Base-by-base conservation (phyloP, 331 rosid genomes). In the Phaseolus coccineus region DNA sequence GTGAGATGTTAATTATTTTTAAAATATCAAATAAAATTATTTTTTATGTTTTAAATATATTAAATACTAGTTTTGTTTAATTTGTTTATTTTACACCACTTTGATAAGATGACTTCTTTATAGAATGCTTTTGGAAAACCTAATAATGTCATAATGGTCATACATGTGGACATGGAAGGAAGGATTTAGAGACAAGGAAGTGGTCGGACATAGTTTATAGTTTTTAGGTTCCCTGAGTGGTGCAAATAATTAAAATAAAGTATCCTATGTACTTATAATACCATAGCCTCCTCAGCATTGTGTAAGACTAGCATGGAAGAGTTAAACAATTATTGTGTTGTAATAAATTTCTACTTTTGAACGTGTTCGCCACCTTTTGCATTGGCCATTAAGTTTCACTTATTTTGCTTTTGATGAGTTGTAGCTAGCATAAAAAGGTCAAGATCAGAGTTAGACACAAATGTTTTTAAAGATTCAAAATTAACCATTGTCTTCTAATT, bases 351-450 rank as follows among this genome's bases (percentile, higher is more conserved):
- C 19, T 30, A 33, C 71, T 37, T 61, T 47, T 55, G 81, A 85
- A 83, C 85, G 85, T 88, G 89, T 53, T 86, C 8, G 79, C 61
- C 63, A 51, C 67, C 87, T 69, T 85, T 86, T 56, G 69, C 28
- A 62, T 12, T 5, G 31, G 19, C 27, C 52, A n/a, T 42, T 64
- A 50, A 42, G 8, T 61, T 64, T 64, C 22, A 55, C 39, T 76
- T 80, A 24, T 2, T 47, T 30, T 24, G 25, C 74, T 70, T 59
- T 13, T 55, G 6, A 19, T 51, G 53, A 37, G 66, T 52, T 56
- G 47, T 53, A 22, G 63, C 77, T 53, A 22, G 53, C 77, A 12
- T 7, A 64, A 0, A 48, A 28, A 66, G 42, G 1, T 37, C 42
- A 37, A 37, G 0, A 37, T 37, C 2, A 37, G 8, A 84, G 82